Evolutionary conservation across 768 basidiomycete species (phyloP).

Genomic region (Scleroderma citrinum): DNA sequence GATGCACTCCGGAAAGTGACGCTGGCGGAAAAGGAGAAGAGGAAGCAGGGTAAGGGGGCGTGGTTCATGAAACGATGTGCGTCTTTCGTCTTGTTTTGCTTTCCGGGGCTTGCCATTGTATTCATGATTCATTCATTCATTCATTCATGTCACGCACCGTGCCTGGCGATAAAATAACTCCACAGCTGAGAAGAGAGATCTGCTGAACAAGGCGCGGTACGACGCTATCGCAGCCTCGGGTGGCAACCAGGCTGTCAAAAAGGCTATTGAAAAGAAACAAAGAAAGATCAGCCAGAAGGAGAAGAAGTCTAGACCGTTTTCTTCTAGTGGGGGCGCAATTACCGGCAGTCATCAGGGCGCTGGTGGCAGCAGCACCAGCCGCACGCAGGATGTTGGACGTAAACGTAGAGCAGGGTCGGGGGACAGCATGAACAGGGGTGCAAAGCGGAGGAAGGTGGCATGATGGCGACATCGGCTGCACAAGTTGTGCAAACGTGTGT

Average conservation of each 20-base stretch:
- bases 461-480: neutral
- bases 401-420: conserved; percentile 10
- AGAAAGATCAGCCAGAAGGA: conserved; percentile 85
- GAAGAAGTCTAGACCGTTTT: conserved; percentile 76
- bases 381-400: conserved; percentile 1
- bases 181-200: conserved; percentile 71
- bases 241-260: conserved; percentile 77
- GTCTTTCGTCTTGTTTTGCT: conserved; percentile 19
- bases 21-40: conserved; percentile 51
- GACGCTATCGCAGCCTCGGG: conserved; percentile 73
- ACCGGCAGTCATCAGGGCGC: neutral
- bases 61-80: conserved; percentile 86
- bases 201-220: conserved; percentile 70
- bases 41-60: conserved; percentile 66
- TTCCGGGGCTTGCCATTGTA: conserved; percentile 6
- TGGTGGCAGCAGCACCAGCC: neutral
- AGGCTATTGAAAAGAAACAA: conserved; percentile 84
- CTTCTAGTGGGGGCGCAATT: conserved; percentile 13
- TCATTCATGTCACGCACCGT: neutral
- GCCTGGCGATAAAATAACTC: neutral
- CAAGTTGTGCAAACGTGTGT: neutral
- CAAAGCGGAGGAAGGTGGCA: conserved; percentile 19
- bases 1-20: conserved; percentile 49
- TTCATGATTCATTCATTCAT: too few relatives aligned
- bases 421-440: conserved; percentile 5